Conservation (phyloP, 2,329 filamentous ascomycete genomes). For the Hortaea sp. region DNA sequence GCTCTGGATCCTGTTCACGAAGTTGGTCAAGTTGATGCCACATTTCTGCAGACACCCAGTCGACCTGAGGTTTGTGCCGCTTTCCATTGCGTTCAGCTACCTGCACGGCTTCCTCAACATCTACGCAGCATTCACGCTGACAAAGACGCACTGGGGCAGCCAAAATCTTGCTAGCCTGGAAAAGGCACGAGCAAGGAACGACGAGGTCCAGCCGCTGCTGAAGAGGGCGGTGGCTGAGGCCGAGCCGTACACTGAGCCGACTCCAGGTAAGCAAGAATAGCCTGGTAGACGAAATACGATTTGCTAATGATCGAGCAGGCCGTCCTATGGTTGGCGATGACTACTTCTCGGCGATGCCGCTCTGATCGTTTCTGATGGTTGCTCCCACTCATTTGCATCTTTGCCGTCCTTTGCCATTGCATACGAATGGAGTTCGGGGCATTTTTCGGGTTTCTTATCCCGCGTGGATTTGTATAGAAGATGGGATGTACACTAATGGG, state of each 20-base stretch:
- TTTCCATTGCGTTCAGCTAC: slow-evolving; percentile 47
- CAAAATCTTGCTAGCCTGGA: slow-evolving; percentile 17
- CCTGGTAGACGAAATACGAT: background rate
- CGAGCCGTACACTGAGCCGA: slow-evolving; percentile 2
- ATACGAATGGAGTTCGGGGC: too few relatives aligned
- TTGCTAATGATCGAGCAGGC: background rate
- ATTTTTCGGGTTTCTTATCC: too few relatives aligned
- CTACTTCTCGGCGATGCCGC: slow-evolving; percentile 6
- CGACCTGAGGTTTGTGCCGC: slow-evolving; percentile 43
- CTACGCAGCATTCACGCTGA: slow-evolving; percentile 42
- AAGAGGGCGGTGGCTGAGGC: slow-evolving; percentile 5
- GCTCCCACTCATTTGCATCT: too few relatives aligned
- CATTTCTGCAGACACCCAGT: slow-evolving; percentile 43
- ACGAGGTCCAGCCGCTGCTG: slow-evolving; percentile 12
- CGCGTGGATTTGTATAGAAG: too few relatives aligned
- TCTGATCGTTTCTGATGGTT: background rate
- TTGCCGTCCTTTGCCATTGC: too few relatives aligned
- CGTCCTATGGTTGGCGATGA: slow-evolving; percentile 9
- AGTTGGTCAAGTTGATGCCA: slow-evolving; percentile 47
- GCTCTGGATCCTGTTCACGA: slow-evolving; percentile 45
- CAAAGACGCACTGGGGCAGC: slow-evolving; percentile 21
- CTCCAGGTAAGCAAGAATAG: background rate
- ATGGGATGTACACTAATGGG: too few relatives aligned
- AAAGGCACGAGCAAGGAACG: slow-evolving; percentile 7
- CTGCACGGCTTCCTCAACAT: slow-evolving; percentile 49